Percentiles rank a stretch among this genome's conserved stretches.
These are phyloP conservation scores for Ustilago cynodontis DNA, from an alignment of 1,284 basidiomycete genomes.

Conservation along the genomic window DNA sequence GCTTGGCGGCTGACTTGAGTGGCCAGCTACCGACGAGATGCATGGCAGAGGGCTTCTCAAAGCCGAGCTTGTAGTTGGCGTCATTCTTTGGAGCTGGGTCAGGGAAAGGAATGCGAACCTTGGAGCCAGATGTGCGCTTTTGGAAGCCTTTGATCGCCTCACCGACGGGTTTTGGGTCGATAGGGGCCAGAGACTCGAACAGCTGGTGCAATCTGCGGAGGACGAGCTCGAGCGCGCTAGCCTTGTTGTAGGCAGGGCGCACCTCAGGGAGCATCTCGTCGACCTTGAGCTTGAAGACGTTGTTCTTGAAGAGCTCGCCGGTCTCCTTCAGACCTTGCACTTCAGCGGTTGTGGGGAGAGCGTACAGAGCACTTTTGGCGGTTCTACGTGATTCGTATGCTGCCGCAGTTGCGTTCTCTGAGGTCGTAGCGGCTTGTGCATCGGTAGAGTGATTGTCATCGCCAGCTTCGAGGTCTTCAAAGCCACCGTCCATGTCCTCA, in stretches of 20 bases:
- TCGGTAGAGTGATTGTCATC: constrained; percentile 37
- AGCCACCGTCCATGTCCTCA: constrained; percentile 67
- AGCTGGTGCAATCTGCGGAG: constrained; percentile 61
- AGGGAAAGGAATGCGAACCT: constrained; percentile 72
- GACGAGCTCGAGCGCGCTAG: constrained; percentile 59
- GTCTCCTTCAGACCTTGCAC: constrained; percentile 82
- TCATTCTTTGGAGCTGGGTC: constrained; percentile 61
- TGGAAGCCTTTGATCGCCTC: constrained; percentile 65
- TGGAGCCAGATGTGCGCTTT: constrained; percentile 72
- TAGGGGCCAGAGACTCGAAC: constrained; percentile 44
- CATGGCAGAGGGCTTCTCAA: constrained; percentile 88
- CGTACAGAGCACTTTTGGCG: constrained; percentile 69
- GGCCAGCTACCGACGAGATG: constrained; percentile 70
- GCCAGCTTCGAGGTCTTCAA: constrained; percentile 62
- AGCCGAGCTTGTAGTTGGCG: constrained; percentile 77
- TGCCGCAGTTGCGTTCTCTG: constrained; percentile 2
- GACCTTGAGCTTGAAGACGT: constrained; percentile 86
- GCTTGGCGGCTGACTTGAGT: constrained; percentile 57
- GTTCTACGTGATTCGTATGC: constrained; percentile 46
- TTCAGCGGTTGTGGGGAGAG: constrained; percentile 75
- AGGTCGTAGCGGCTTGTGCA: constrained; percentile 3
- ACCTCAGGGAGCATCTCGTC: constrained; percentile 67
- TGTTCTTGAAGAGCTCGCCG: constrained; percentile 82
- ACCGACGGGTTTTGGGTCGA: constrained; percentile 43
- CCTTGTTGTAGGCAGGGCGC: constrained; percentile 51